Conservation (phyloP, 1,284 basidiomycete species). For the Melampsora americana region DNA sequence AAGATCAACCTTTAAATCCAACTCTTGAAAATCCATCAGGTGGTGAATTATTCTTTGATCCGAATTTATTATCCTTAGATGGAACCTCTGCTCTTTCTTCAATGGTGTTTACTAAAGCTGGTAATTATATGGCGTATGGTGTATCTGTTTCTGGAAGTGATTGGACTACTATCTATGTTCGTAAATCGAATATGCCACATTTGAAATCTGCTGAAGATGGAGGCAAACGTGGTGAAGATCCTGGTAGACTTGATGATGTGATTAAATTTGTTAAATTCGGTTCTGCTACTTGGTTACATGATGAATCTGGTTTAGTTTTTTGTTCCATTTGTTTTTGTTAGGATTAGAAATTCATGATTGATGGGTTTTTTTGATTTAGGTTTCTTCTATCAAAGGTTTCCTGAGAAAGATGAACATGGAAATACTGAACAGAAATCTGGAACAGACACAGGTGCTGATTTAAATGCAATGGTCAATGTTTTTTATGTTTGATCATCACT, state of each 20-base stretch:
- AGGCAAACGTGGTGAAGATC: conserved; percentile 57
- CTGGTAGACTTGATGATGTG: conserved; percentile 64
- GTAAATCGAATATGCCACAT: conserved; percentile 62
- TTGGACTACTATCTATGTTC: conserved; percentile 63
- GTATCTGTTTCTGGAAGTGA: conserved; percentile 64
- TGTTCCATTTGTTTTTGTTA: too few species aligned
- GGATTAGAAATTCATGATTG: neutral
- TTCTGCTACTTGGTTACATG: conserved; percentile 67
- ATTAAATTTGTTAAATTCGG: conserved; percentile 74
- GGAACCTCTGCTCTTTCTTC: conserved; percentile 67
- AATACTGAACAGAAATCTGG: conserved; percentile 5
- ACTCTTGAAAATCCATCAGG: conserved; percentile 58
- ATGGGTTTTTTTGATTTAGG: conserved; percentile 50
- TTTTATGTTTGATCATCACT: neutral
- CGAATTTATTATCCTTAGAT: conserved; percentile 68
- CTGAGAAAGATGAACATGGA: conserved; percentile 24
- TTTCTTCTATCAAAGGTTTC: conserved; percentile 38
- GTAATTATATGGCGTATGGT: conserved; percentile 70
- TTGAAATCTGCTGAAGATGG: conserved; percentile 57
- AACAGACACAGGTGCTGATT: conserved; percentile 26
- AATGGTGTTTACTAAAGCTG: conserved; percentile 65
- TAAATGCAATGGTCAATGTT: conserved; percentile 33
- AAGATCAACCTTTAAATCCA: conserved; percentile 56
- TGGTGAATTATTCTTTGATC: conserved; percentile 73
- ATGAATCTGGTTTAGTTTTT: conserved; percentile 57